Percentiles rank a stretch among this genome's conserved stretches.
phyloP scores from a whole-genome alignment of 805 yeast genomes.

The Saccharomycopsis fermentans region DNA sequence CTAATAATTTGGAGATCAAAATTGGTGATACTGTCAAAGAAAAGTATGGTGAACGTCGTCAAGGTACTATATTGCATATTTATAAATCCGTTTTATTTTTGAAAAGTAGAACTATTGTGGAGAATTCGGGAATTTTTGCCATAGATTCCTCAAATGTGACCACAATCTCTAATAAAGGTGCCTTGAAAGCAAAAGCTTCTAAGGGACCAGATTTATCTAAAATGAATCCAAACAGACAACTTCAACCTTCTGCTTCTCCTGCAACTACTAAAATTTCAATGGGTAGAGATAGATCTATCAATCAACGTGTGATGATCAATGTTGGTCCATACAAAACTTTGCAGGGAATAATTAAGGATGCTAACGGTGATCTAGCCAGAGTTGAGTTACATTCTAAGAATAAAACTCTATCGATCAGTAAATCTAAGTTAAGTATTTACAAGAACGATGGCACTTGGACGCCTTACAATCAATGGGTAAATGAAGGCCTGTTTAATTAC shows the following conservation, averaged over 20 bases:
- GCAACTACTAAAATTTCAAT: slow-evolving; percentile 33
- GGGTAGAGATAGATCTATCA: slow-evolving; percentile 75
- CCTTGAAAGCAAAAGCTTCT: slow-evolving; percentile 40
- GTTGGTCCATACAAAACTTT: slow-evolving; percentile 93
- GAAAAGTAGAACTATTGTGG: slow-evolving; percentile 67
- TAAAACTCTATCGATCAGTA: slow-evolving; percentile 77
- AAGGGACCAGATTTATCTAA: slow-evolving; percentile 50
- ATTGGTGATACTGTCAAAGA: slow-evolving; percentile 94
- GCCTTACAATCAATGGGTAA: slow-evolving; percentile 57
- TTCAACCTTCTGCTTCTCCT: slow-evolving; percentile 42
- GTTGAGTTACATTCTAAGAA: slow-evolving; percentile 90
- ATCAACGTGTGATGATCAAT: slow-evolving; percentile 76
- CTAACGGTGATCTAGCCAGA: slow-evolving; percentile 84
- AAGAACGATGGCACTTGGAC: slow-evolving; percentile 59
- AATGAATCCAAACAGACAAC: slow-evolving; percentile 73
- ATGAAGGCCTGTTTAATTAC: slow-evolving; percentile 26
- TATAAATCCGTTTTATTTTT: slow-evolving; percentile 72
- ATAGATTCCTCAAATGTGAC: slow-evolving; percentile 65
- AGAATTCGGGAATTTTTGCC: slow-evolving; percentile 87
- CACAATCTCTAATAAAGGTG: slow-evolving; percentile 78
- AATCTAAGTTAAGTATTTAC: slow-evolving; percentile 64
- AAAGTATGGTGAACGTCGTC: slow-evolving; percentile 69
- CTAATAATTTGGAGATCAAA: slow-evolving; percentile 71
- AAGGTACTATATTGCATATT: slow-evolving; percentile 81
- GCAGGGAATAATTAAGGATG: slow-evolving; percentile 86